A percentile compares a stretch with the other conserved stretches of the same genome.
phyloP scores from a whole-genome alignment of 2,329 filamentous ascomycete species.

The Colletotrichum tamarilloi region DNA sequence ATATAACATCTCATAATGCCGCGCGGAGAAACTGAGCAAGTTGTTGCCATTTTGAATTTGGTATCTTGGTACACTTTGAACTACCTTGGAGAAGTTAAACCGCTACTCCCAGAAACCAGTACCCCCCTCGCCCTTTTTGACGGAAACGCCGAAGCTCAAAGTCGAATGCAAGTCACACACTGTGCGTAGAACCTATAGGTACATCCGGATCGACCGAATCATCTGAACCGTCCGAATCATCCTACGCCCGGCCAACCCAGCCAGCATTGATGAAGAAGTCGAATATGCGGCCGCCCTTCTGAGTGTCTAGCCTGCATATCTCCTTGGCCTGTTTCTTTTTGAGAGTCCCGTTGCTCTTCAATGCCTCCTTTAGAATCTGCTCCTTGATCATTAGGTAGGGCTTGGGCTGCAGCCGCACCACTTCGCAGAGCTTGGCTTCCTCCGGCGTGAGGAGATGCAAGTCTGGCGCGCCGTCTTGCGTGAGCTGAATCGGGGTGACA shows the following conservation, averaged over 20 bases:
- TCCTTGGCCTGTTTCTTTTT: constrained; percentile 96
- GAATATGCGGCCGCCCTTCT: constrained; percentile 87
- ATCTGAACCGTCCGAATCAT: too few species aligned
- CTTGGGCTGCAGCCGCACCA: constrained; percentile 88
- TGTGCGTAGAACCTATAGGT: background rate
- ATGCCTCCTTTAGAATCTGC: constrained; percentile 87
- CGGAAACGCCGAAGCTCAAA: background rate
- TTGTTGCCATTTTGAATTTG: constrained; percentile 4
- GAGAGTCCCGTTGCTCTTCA: constrained; percentile 86
- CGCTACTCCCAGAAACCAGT: constrained; percentile 11
- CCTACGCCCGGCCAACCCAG: constrained; percentile 86
- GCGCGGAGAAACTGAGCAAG: background rate
- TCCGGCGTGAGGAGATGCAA: constrained; percentile 86
- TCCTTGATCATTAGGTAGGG: constrained; percentile 96
- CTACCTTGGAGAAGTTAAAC: background rate
- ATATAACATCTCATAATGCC: background rate
- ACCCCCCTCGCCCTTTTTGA: background rate
- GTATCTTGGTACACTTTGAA: constrained; percentile 25
- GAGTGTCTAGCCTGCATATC: constrained; percentile 83
- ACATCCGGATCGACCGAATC: too few species aligned
- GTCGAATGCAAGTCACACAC: background rate
- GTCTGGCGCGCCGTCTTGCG: constrained; percentile 82
- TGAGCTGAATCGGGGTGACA: constrained; percentile 73
- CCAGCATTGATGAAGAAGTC: constrained; percentile 95
- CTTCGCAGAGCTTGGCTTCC: constrained; percentile 87